Conservation (phyloP, 257 asterid species). For the Penstemon davidsonii region DNA sequence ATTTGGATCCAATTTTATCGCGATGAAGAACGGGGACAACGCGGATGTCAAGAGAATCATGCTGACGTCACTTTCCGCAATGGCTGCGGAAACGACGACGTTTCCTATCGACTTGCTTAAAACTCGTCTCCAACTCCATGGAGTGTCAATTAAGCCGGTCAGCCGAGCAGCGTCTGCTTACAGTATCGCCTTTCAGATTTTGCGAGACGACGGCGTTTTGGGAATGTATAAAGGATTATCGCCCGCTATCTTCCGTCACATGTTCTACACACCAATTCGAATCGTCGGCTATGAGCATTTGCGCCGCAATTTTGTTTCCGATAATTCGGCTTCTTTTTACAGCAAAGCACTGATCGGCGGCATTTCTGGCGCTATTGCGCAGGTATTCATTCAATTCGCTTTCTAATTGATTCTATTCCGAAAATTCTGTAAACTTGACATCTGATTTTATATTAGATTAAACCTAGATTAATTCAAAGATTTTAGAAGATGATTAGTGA, state of each 20-base stretch:
- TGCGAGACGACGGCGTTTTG: slow-evolving; percentile 53
- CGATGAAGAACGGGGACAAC: too few species aligned
- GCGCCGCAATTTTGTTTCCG: slow-evolving; percentile 43
- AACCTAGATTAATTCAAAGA: too few species aligned
- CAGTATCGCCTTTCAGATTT: slow-evolving; percentile 46
- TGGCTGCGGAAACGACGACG: slow-evolving; percentile 77
- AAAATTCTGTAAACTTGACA: too few species aligned
- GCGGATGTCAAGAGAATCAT: slow-evolving; percentile 42
- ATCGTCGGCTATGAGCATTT: slow-evolving; percentile 77
- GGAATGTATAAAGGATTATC: slow-evolving; percentile 73
- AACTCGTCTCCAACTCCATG: slow-evolving; percentile 82
- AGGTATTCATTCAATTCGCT: slow-evolving; percentile 42
- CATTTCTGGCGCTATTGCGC: slow-evolving; percentile 81
- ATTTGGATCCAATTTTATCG: too few species aligned
- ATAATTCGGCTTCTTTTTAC: slow-evolving; percentile 46
- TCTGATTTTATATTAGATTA: too few species aligned
- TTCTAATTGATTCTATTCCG: not conserved
- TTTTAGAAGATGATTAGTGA: too few species aligned
- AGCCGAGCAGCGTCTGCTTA: slow-evolving; percentile 45
- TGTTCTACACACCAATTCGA: slow-evolving; percentile 78
- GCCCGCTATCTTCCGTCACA: slow-evolving; percentile 69
- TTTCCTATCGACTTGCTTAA: slow-evolving; percentile 84
- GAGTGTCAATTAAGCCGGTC: slow-evolving; percentile 44
- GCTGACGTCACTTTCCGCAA: slow-evolving; percentile 73
- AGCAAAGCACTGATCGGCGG: slow-evolving; percentile 71